Evolutionary conservation across 805 yeast genomes (phyloP).

Genomic region (Starmerella apis): DNA sequence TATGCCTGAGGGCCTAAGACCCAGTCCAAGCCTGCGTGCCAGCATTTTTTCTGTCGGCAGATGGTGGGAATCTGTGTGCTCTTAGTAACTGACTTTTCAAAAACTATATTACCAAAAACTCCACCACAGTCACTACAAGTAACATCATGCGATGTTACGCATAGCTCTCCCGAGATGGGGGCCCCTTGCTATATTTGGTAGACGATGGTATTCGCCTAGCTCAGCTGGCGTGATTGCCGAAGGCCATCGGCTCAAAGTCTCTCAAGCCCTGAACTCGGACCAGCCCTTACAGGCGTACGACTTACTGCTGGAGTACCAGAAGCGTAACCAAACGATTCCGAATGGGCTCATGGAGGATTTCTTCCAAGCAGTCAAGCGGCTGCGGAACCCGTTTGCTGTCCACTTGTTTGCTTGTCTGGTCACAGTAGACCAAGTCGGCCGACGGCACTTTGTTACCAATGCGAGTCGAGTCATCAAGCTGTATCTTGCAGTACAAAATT

Average conservation of each 20-base stretch:
- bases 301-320: slow-evolving; percentile 1
- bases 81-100: slow-evolving; percentile 3
- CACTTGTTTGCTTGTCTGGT: slow-evolving; percentile 18
- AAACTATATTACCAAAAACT: neutral
- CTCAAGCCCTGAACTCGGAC: slow-evolving; percentile 2
- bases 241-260: neutral
- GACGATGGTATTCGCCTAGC: neutral
- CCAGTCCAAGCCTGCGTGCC: neutral
- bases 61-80: neutral
- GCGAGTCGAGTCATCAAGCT: slow-evolving; percentile 22
- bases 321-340: slow-evolving; percentile 8
- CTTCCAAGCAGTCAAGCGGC: slow-evolving; percentile 4
- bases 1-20: neutral
- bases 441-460: slow-evolving; percentile 6
- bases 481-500: slow-evolving; percentile 19
- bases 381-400: slow-evolving; percentile 12
- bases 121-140: neutral
- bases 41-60: slow-evolving; percentile 1
- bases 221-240: neutral
- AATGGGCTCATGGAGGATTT: slow-evolving; percentile 10
- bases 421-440: slow-evolving; percentile 18
- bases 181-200: too few relatives aligned
- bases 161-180: neutral
- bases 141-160: slow-evolving; percentile 5
- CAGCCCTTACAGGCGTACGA: slow-evolving; percentile 10